Evolutionary conservation across 2,329 filamentous ascomycete genomes (phyloP), one percentile per base, ranked within the genome.

Genomic region (Ceratocystis huliohia): DNA sequence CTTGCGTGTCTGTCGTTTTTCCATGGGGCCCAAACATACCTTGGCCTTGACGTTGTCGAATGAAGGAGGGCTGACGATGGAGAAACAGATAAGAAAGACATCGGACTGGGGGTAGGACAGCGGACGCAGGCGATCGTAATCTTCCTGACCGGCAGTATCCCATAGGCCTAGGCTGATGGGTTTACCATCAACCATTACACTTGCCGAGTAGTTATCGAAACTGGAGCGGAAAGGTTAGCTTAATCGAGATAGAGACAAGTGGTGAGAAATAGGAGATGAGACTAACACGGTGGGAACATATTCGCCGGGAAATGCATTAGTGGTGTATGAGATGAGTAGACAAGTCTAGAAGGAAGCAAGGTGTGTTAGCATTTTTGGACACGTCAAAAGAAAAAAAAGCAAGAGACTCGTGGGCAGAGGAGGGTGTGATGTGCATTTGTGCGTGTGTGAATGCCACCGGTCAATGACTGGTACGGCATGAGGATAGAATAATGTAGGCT

Each of bases 21-120:
- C 45, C 5, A n/a, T 10, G 45, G 45, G 20, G 5, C 13, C 6
- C 6, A 10, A 45, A 73, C 81, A 71, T 81, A 96, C 92, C 88
- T 97, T 99, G 69, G 92, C 92, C 80, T 91, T 94, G 75, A 99
- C 93, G 85, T 99, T 99, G 79, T 97, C 94, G 74, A 96, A 97
- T 41, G 93, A 96, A 25, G 94, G 91, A 62, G 93, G 93, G 85
- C 89, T 95, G 78, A 96, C 92, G 74, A 97, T 95, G 70, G 92
- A 96, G 79, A 97, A 97, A 80, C 93, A 97, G 75, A 97, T 96
- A 71, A 97, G 82, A 78, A 97, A 97, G 62, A 97, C 94, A 74
- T 99, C 94, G 68, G 94, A 97, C 80, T 99, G 93, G 10, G 94
- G 94, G 78, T 97, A 99, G 53, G 93, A 97, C 69, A 99, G 85